A percentile compares a stretch with the other conserved stretches of the same genome.
These are phyloP conservation scores for Suhomyces prunicola DNA, from an alignment of 805 yeast genomes.

Conservation along the genomic window DNA sequence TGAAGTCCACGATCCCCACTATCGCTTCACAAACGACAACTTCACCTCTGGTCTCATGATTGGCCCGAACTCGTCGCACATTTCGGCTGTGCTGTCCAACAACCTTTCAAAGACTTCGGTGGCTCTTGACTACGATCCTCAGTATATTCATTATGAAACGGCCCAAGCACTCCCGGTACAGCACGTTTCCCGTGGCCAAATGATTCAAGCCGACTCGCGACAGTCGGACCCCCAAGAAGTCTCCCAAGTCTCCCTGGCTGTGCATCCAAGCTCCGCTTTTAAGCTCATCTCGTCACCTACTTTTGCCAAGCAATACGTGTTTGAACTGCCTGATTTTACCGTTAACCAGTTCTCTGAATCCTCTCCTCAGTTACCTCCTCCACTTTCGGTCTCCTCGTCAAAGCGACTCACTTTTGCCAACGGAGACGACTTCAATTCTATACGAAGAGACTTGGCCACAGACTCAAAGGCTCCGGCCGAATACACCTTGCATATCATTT, in stretches of 20 bases:
- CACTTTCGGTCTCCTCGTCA: slow-evolving; percentile 17
- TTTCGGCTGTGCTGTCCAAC: slow-evolving; percentile 3
- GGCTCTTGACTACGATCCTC: slow-evolving; percentile 1
- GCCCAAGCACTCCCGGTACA: slow-evolving; percentile 1
- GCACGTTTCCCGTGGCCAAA: not conserved
- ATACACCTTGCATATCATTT: slow-evolving; percentile 88
- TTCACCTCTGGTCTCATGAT: slow-evolving; percentile 1
- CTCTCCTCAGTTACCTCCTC: slow-evolving; percentile 39
- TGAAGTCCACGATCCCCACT: slow-evolving; percentile 4
- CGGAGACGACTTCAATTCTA: slow-evolving; percentile 31
- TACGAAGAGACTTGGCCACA: slow-evolving; percentile 41
- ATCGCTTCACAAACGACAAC: not conserved
- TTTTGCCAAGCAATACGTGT: not conserved
- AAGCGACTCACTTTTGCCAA: slow-evolving; percentile 28
- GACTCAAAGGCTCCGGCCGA: slow-evolving; percentile 76
- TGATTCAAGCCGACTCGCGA: not conserved
- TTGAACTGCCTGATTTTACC: not conserved
- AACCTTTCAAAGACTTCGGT: slow-evolving; percentile 4
- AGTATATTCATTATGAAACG: slow-evolving; percentile 1
- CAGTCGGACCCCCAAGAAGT: not conserved
- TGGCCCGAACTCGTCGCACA: not conserved
- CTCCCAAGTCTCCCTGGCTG: too few relatives aligned
- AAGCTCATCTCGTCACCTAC: not conserved
- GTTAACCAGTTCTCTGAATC: slow-evolving; percentile 21
- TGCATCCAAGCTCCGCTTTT: not conserved